Base-by-base conservation (phyloP, 192 early-diverging fungal species). In the Phycomyces nitens region DNA sequence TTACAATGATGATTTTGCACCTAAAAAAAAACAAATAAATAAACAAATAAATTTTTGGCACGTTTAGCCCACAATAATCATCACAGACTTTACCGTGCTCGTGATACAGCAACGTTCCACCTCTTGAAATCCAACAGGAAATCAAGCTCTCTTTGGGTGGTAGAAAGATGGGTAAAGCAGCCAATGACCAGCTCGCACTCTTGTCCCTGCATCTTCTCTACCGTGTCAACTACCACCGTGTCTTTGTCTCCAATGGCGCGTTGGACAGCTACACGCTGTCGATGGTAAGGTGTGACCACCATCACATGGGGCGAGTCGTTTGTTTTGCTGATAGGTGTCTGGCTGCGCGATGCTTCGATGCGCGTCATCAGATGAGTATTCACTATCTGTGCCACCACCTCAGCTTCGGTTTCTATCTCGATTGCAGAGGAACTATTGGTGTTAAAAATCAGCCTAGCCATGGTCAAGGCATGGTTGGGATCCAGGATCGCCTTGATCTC, bases 171-270 rank as follows among this genome's bases (percentile, higher is more conserved):
- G 2, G 72, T 80, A 67, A 83, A 86, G 49, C 85, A 86, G 12
- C 73, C 80, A 14, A 89, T 69, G 21, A 89, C 83, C 10, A 89
- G 41, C 29, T 89, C 84, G 0, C 81, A 79, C 64, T 85, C 70
- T 56, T 77, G 75, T 1, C 81, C 81, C 54, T 83, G 81, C 74
- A 83, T 76, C 56, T 80, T 83, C 39, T 83, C 81, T 2, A 78
- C 69, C 16, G 80, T 82, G 53, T 82, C 73, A 0, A 82, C 68
- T 24, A 74, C 65, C 23, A 82, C 63, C 40, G 65, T 24, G 10
- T 60, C 60, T n/a, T 68, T 22, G 27, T 51, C 14, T 58, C 18
- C 21, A 9, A 69, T 41, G 34, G 34, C 15, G 1, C 40, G 40
- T 58, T 64, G 56, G 21, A 79, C 66, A 0, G 77, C 77, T 1